These are phyloP conservation scores for Gymnopilus junonius DNA, from an alignment of 768 basidiomycete genomes.

Conservation along the genomic window DNA sequence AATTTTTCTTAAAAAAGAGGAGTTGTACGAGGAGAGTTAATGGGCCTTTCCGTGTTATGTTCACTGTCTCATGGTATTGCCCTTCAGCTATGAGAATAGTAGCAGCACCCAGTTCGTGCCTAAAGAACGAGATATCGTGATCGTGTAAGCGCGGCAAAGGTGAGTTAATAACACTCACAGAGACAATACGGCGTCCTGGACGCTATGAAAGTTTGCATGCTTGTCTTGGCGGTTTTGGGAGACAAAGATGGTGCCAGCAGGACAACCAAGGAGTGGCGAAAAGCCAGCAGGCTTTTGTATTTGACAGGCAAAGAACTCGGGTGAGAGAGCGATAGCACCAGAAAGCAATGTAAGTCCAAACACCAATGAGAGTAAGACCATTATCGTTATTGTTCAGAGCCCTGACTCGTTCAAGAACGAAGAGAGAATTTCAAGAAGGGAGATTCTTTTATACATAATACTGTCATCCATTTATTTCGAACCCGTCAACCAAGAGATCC, in stretches of 20 bases:
- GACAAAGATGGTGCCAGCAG: conserved; percentile 62
- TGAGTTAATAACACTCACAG: conserved; percentile 43
- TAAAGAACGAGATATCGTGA: conserved; percentile 21
- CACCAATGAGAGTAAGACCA: neutral
- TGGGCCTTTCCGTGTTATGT: conserved; percentile 56
- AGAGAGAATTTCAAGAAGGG: neutral
- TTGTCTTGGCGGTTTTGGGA: conserved; percentile 47
- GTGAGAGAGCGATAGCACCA: conserved; percentile 42
- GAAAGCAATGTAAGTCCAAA: neutral
- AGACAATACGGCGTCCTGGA: conserved; percentile 61
- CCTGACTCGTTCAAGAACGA: neutral
- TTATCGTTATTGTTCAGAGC: neutral
- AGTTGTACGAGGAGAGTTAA: conserved; percentile 56
- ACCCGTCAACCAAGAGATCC: neutral
- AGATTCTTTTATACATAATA: neutral
- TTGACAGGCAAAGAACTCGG: conserved; percentile 53
- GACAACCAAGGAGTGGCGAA: conserved; percentile 57
- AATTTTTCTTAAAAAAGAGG: neutral
- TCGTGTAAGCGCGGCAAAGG: neutral
- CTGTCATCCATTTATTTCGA: neutral
- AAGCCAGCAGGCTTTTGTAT: conserved; percentile 44
- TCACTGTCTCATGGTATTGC: conserved; percentile 62
- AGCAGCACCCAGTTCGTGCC: conserved; percentile 42
- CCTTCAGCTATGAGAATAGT: conserved; percentile 62
- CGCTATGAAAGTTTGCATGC: conserved; percentile 46